Base-by-base conservation (phyloP, 495 filamentous ascomycete species). In the Neurospora discreta region DNA sequence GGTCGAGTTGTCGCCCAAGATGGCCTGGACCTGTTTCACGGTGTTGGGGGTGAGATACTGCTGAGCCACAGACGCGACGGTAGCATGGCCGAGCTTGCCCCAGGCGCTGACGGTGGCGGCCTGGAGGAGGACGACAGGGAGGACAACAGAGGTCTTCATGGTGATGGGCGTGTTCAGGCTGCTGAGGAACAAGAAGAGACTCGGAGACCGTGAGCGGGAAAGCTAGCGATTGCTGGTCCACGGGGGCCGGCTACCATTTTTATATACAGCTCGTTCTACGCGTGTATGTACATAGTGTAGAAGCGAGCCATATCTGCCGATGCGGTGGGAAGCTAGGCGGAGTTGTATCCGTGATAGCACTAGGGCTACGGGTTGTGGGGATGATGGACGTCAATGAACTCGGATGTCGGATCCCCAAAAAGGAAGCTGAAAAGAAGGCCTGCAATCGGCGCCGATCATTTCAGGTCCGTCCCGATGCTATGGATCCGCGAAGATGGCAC, bases 61-160 rank as follows among this genome's bases (percentile, higher is more conserved):
- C 58, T 82, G 79, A 11, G 88, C 88, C 69, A 90, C 79, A 74
- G 81, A 83, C 15, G 84, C 85, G 60, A 87, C 78, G 1, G 89
- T 88, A 70, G 87, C 83, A 73, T 91, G 89, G 70, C 89, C 89
- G 58, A 91, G 73, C 5, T 75, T 74, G 38, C 88, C 88, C 88
- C 88, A 89, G 39, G 86, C 87, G 69, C 52, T 33, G 26, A 65
- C 52, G 26, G 52, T 9, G 20, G 72, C 58, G 8, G 71, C 72
- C 18, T 30, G 39, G 36, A 46, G 71, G 20, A 67, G 36, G 23
- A 69, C 38, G 68, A 70, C 38, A 44, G 68, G 15, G 26, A 65
- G 26, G 30, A 65, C 23, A 2, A 65, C 26, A 18, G 26, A 65
- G 26, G 52, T 10, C 52, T 65, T 65, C 52, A 65, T 65, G 6